Evolutionary conservation across 208 protist species (phyloP).

Genomic region (Trypanosoma lewisi): DNA sequence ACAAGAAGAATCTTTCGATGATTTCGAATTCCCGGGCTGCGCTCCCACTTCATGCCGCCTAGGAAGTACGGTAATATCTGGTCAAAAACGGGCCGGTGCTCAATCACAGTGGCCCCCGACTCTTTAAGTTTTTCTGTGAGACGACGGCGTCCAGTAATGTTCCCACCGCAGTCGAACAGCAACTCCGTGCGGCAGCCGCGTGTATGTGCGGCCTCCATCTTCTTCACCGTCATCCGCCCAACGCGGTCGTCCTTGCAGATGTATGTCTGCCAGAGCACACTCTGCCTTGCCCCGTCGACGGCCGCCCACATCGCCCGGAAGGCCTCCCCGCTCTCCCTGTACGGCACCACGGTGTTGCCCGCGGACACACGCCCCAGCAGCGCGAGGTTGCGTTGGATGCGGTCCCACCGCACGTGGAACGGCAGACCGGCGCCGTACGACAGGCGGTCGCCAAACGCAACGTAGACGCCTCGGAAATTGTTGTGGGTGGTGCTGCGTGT

Average conservation of each 20-base stretch:
- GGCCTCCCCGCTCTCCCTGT: constrained; percentile 72
- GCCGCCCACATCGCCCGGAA: constrained; percentile 85
- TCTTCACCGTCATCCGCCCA: constrained; percentile 61
- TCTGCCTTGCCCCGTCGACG: constrained; percentile 65
- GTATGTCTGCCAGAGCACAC: constrained; percentile 91
- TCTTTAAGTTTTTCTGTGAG: constrained; percentile 70
- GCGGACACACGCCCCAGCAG: constrained; percentile 62
- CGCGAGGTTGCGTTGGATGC: constrained; percentile 50
- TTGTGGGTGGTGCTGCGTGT: background rate
- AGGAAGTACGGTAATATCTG: constrained; percentile 67
- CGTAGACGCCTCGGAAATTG: constrained; percentile 6
- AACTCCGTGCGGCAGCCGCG: constrained; percentile 81
- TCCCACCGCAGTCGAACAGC: constrained; percentile 90
- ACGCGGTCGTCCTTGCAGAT: constrained; percentile 91
- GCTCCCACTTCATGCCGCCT: constrained; percentile 66
- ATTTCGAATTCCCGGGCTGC: constrained; percentile 85
- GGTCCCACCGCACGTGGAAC: constrained; percentile 78
- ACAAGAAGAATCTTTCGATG: constrained; percentile 91
- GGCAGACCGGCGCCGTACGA: constrained; percentile 32
- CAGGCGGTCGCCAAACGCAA: background rate
- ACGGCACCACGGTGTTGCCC: constrained; percentile 64
- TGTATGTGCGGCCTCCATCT: constrained; percentile 63
- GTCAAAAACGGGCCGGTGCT: constrained; percentile 83
- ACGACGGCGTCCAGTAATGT: constrained; percentile 78
- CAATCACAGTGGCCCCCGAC: constrained; percentile 74